Base-by-base conservation (phyloP, 371 early-diverging fungal species). In the Syncephalis plumigaleata region DNA sequence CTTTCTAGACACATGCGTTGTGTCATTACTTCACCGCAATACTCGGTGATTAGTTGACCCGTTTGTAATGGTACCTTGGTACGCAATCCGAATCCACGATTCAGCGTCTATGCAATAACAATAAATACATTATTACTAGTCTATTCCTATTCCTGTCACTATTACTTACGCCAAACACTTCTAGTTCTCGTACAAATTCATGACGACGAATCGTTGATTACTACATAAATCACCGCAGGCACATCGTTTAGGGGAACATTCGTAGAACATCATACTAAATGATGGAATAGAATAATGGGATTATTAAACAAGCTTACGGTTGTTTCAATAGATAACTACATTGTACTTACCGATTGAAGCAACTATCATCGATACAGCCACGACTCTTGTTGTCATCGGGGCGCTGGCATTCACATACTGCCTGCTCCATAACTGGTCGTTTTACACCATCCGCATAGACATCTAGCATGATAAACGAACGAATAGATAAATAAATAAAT, bases 1-100 rank as follows among this genome's bases (percentile, higher is more conserved):
- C 91, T 71, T 36, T 81, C 73, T 20, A 71, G 59, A 49, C 78
- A 82, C 9, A 68, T 65, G 16, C 60, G 58, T 39, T 71, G 67
- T 1, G 79, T 74, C 26, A 94, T 86, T 18, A 91, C 69, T 52
- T 91, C 92, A 1, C 95, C 92, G 4, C 80, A 70, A 60, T 91
- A 90, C 56, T 94, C 91, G 46, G 81, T 73, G 17, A 94, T 70
- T 20, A 90, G 60, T 23, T 60, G 61, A 24, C 75, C 81, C 37
- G 67, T 64, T 44, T 63, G 58, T 27, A 91, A 75, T 11, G 63
- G 59, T 7, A 56, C 64, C 9, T 48, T 44, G 0, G 88, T 77
- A 44, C 75, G 75, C 26, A 91, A 65, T 2, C 91, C 94, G 63
- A 74, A 84, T 5, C 91, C 91, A 31, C 86, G 70, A 22, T 62